Conservation (phyloP, 2,329 filamentous ascomycete genomes). For the Claviceps digitariae region DNA sequence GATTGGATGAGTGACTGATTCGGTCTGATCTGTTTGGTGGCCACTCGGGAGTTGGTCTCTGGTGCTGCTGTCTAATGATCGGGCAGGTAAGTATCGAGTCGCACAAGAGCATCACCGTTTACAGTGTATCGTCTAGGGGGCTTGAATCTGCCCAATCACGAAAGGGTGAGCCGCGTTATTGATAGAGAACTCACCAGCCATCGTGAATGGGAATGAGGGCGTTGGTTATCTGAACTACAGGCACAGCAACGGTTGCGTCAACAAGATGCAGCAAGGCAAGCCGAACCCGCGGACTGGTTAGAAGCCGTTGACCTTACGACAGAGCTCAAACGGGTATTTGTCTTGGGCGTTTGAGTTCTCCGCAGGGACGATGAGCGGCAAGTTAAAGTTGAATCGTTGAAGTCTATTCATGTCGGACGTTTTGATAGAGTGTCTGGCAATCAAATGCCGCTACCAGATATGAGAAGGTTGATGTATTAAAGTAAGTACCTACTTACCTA, state of each 20-base stretch:
- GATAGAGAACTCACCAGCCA: constrained; percentile 4
- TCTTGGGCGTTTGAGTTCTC: background rate
- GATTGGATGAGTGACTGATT: background rate
- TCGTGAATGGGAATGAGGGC: background rate
- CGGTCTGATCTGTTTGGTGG: background rate
- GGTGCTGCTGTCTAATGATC: background rate
- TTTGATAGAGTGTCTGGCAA: too few species aligned
- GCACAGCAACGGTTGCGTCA: background rate
- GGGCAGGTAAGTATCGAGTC: background rate
- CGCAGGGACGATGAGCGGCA: background rate
- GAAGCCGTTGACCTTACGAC: background rate
- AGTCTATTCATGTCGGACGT: background rate
- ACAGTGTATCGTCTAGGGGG: background rate
- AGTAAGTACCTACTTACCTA: background rate
- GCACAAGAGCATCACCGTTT: background rate
- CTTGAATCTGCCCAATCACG: background rate
- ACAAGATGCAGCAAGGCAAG: background rate
- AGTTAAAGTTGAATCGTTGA: background rate
- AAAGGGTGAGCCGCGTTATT: background rate
- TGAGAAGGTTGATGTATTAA: background rate
- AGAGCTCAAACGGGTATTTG: background rate
- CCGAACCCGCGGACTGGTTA: background rate
- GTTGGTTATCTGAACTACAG: background rate
- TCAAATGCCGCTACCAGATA: too few species aligned
- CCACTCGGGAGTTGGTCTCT: background rate